Conservation (phyloP, 345 rosid genomes). For the Mercurialis annua region DNA sequence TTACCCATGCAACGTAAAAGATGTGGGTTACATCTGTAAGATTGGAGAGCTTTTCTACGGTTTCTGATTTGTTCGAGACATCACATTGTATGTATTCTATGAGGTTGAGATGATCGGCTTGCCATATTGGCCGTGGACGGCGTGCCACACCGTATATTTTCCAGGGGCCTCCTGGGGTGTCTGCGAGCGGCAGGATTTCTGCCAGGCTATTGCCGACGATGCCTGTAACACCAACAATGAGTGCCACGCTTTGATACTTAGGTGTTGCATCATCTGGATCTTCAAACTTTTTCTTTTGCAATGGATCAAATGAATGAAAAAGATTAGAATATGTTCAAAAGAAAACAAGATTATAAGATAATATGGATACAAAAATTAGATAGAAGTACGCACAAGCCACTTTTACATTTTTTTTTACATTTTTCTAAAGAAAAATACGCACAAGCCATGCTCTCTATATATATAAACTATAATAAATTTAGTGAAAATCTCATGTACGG, state of each 20-base stretch:
- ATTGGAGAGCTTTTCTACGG: conserved; percentile 48
- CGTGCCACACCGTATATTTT: conserved; percentile 88
- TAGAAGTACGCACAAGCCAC: no score
- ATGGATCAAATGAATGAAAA: not conserved
- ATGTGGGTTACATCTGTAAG: conserved; percentile 63
- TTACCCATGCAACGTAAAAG: conserved; percentile 66
- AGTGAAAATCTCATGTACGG: no score
- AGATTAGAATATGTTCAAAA: conserved; percentile 2
- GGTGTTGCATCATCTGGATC: conserved; percentile 43
- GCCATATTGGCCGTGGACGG: conserved; percentile 68
- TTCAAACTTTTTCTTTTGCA: conserved; percentile 50
- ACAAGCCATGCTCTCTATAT: no score
- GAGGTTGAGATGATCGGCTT: conserved; percentile 50
- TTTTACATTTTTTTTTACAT: no score
- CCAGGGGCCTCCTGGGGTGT: conserved; percentile 87
- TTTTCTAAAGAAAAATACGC: no score
- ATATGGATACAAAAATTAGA: no score
- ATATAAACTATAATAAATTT: no score
- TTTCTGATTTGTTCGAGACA: conserved; percentile 38
- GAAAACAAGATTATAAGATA: no score
- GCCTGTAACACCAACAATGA: conserved; percentile 73
- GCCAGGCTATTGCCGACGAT: conserved; percentile 81
- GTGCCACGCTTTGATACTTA: conserved; percentile 58
- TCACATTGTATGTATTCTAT: conserved; percentile 82
- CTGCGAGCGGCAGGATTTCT: conserved; percentile 74